Conservation (phyloP, 2,329 filamentous ascomycete species). For the Nothophoma quercina region DNA sequence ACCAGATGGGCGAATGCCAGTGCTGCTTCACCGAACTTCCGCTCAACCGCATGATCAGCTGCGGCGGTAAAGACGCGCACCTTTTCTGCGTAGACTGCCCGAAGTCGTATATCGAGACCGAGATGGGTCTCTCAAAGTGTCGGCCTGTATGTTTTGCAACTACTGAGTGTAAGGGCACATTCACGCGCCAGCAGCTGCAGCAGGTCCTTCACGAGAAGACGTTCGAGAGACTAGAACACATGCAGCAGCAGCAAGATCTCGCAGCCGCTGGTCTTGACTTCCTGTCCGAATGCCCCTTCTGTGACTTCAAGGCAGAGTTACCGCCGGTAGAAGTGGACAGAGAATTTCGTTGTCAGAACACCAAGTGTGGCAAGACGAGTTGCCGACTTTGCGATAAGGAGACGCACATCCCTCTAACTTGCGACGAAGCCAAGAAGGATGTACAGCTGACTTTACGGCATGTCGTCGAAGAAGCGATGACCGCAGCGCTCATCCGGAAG, state of each 20-base stretch:
- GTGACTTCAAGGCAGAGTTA: slow-evolving; percentile 79
- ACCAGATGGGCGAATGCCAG: slow-evolving; percentile 69
- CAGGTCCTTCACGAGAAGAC: slow-evolving; percentile 67
- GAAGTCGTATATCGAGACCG: slow-evolving; percentile 68
- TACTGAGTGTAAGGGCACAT: slow-evolving; percentile 65
- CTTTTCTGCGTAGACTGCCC: slow-evolving; percentile 76
- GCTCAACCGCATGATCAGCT: slow-evolving; percentile 73
- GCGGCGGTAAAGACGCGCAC: slow-evolving; percentile 65
- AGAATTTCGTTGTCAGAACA: slow-evolving; percentile 76
- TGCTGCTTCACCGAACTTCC: slow-evolving; percentile 76
- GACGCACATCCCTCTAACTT: slow-evolving; percentile 76
- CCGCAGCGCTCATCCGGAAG: slow-evolving; percentile 75
- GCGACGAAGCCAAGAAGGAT: slow-evolving; percentile 69
- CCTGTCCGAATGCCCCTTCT: slow-evolving; percentile 81
- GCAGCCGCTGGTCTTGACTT: slow-evolving; percentile 74
- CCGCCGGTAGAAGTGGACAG: slow-evolving; percentile 71
- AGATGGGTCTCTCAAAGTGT: slow-evolving; percentile 74
- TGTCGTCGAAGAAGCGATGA: slow-evolving; percentile 84
- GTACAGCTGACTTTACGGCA: slow-evolving; percentile 68
- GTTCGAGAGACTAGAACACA: slow-evolving; percentile 68
- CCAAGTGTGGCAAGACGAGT: slow-evolving; percentile 65
- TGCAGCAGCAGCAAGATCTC: slow-evolving; percentile 75
- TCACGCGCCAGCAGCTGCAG: slow-evolving; percentile 63
- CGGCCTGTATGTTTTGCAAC: slow-evolving; percentile 74
- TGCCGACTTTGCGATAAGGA: slow-evolving; percentile 68